These are phyloP conservation scores for Aspergillus pseudotamarii DNA, from an alignment of 2,329 filamentous ascomycete species.

Conservation along the genomic window DNA sequence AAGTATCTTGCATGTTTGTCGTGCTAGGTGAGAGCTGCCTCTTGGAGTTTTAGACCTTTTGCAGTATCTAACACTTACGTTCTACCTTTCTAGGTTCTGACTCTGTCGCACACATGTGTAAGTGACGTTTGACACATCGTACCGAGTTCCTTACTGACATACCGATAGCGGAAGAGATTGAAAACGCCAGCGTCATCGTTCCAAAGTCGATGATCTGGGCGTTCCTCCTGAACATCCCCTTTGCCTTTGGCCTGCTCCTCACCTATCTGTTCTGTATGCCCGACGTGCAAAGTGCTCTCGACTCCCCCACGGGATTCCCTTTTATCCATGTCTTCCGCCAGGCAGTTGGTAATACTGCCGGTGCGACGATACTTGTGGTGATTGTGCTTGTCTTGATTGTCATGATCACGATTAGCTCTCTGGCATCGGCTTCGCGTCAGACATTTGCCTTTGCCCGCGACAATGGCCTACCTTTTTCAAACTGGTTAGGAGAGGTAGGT, in stretches of 20 bases:
- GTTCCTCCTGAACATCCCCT: conserved; percentile 1
- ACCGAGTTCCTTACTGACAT: neutral
- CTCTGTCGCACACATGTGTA: conserved; percentile 8
- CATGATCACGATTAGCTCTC: conserved; percentile 42
- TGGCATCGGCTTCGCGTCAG: conserved; percentile 44
- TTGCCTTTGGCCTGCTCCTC: conserved; percentile 37
- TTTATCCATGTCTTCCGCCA: conserved; percentile 52
- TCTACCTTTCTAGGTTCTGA: neutral
- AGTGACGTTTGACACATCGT: neutral
- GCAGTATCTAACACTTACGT: neutral
- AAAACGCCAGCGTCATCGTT: conserved; percentile 8
- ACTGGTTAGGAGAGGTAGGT: conserved; percentile 37
- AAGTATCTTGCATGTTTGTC: conserved; percentile 4
- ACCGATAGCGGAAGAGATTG: conserved; percentile 9
- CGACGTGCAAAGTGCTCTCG: conserved; percentile 37
- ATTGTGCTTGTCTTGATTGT: conserved; percentile 45
- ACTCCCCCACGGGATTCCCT: conserved; percentile 47
- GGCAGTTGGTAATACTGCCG: conserved; percentile 21
- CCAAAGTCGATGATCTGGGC: conserved; percentile 11
- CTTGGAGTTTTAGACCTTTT: neutral
- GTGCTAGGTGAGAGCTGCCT: neutral
- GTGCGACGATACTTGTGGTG: conserved; percentile 37
- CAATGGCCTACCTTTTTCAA: conserved; percentile 45
- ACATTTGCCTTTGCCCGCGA: conserved; percentile 49
- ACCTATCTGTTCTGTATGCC: conserved; percentile 44